Percentiles rank a stretch among this genome's conserved stretches.
Evolutionary conservation across 768 basidiomycete genomes (phyloP).

Genomic region (Suillus weaverae): DNA sequence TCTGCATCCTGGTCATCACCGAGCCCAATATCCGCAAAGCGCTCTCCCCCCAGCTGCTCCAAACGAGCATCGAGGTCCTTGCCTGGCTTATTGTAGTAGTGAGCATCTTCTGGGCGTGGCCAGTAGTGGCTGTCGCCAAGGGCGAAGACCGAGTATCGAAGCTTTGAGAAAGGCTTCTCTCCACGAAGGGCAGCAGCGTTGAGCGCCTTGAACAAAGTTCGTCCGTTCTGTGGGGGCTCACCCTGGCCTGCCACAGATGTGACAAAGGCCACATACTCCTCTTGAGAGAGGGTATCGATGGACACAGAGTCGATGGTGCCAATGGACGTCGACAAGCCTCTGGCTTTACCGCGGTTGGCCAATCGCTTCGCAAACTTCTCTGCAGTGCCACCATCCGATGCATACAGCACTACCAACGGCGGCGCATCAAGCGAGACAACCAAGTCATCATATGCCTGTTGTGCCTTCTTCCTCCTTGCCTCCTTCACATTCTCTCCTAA

Average conservation of each 20-base stretch:
- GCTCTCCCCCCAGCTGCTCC: slow-evolving; percentile 75
- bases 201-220: slow-evolving; percentile 84
- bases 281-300: slow-evolving; percentile 70
- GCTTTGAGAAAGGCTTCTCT: slow-evolving; percentile 57
- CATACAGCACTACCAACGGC: slow-evolving; percentile 87
- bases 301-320: slow-evolving; percentile 80
- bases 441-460: slow-evolving; percentile 82
- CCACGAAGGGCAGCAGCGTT: slow-evolving; percentile 55
- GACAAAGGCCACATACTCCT: slow-evolving; percentile 78
- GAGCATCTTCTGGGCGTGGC: slow-evolving; percentile 95
- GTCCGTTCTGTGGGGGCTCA: slow-evolving; percentile 95
- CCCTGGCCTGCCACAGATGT: slow-evolving; percentile 97
- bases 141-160: slow-evolving; percentile 84
- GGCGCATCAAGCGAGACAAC: slow-evolving; percentile 85
- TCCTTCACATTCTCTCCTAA: slow-evolving; percentile 83
- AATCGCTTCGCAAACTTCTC: slow-evolving; percentile 95
- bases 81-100: slow-evolving; percentile 96
- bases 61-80: slow-evolving; percentile 87
- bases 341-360: slow-evolving; percentile 74
- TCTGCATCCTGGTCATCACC: slow-evolving; percentile 98
- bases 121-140: slow-evolving; percentile 99
- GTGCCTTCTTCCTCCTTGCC: slow-evolving; percentile 77
- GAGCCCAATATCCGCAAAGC: slow-evolving; percentile 74
- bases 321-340: slow-evolving; percentile 77
- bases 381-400: slow-evolving; percentile 93